phyloP scores from a whole-genome alignment of 2,329 filamentous ascomycete genomes.

The Hypoxylon sp. region DNA sequence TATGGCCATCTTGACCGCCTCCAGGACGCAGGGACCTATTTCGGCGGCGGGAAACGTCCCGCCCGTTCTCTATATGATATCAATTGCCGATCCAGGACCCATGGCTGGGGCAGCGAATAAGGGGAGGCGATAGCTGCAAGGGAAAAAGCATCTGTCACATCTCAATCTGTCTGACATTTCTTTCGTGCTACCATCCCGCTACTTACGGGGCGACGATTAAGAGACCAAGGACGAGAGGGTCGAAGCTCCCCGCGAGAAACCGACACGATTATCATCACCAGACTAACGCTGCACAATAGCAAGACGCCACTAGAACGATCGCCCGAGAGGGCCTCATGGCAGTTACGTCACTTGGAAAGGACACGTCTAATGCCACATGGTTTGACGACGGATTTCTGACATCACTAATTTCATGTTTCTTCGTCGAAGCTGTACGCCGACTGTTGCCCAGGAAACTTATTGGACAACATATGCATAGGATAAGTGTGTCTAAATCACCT shows the following conservation, averaged over 20 bases:
- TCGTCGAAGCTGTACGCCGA: slow-evolving; percentile 21
- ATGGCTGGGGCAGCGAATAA: slow-evolving; percentile 46
- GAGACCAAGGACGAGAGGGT: slow-evolving; percentile 22
- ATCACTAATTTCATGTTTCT: slow-evolving; percentile 36
- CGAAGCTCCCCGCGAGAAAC: slow-evolving; percentile 39
- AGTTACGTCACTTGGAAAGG: slow-evolving; percentile 42
- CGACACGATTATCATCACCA: slow-evolving; percentile 39
- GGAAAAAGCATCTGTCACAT: slow-evolving; percentile 46
- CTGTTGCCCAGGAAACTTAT: slow-evolving; percentile 26
- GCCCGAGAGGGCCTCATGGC: slow-evolving; percentile 28
- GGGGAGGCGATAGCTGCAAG: slow-evolving; percentile 38
- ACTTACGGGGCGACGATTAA: slow-evolving; percentile 30
- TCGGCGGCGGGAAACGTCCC: slow-evolving; percentile 42
- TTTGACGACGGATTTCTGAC: slow-evolving; percentile 37
- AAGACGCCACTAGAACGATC: slow-evolving; percentile 38
- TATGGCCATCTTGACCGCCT: slow-evolving; percentile 39
- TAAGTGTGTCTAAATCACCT: slow-evolving; percentile 16
- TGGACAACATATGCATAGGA: slow-evolving; percentile 30
- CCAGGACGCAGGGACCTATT: slow-evolving; percentile 32
- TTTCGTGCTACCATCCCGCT: slow-evolving; percentile 42
- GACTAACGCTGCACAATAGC: slow-evolving; percentile 33
- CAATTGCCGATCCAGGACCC: slow-evolving; percentile 45
- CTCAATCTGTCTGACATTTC: slow-evolving; percentile 43
- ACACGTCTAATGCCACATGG: slow-evolving; percentile 26
- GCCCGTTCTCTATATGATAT: slow-evolving; percentile 38